Evolutionary conservation across 371 early-diverging fungal species (phyloP).

Genomic region (Mortierella polycephala): DNA sequence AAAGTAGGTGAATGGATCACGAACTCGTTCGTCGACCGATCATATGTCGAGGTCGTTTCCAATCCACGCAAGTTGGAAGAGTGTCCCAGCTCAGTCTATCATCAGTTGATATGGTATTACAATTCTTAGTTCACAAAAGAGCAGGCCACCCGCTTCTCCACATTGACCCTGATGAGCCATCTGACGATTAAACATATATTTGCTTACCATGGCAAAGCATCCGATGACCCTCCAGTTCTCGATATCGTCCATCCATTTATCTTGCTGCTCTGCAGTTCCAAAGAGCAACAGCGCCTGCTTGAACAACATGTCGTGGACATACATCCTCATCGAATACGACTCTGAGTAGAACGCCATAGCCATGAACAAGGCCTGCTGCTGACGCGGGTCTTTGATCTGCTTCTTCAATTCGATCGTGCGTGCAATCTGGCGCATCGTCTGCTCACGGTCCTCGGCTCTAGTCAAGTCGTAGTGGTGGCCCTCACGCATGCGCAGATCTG

Average conservation of each 20-base stretch:
- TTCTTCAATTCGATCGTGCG: slow-evolving; percentile 51
- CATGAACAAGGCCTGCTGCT: slow-evolving; percentile 37
- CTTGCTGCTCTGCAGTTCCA: slow-evolving; percentile 65
- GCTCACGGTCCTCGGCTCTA: slow-evolving; percentile 68
- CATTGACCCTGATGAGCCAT: too few relatives aligned
- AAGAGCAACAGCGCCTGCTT: slow-evolving; percentile 64
- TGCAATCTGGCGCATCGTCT: slow-evolving; percentile 72
- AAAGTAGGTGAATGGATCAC: slow-evolving; percentile 87
- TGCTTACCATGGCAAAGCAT: slow-evolving; percentile 75
- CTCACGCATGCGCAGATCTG: slow-evolving; percentile 63
- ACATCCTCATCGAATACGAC: slow-evolving; percentile 70
- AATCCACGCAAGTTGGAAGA: slow-evolving; percentile 89
- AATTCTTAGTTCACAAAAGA: background rate
- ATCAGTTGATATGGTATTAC: background rate
- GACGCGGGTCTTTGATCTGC: slow-evolving; percentile 47
- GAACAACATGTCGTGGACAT: slow-evolving; percentile 71
- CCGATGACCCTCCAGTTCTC: slow-evolving; percentile 65
- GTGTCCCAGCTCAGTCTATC: slow-evolving; percentile 71
- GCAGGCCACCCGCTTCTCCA: too few relatives aligned
- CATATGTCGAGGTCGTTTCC: slow-evolving; percentile 90
- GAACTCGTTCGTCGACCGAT: slow-evolving; percentile 78
- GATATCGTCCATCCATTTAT: slow-evolving; percentile 61
- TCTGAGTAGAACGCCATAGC: slow-evolving; percentile 64
- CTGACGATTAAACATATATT: too few relatives aligned
- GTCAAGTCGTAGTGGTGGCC: slow-evolving; percentile 70